Base-by-base conservation (phyloP, 1,139 yeast genomes). In the Pichia sp. region DNA sequence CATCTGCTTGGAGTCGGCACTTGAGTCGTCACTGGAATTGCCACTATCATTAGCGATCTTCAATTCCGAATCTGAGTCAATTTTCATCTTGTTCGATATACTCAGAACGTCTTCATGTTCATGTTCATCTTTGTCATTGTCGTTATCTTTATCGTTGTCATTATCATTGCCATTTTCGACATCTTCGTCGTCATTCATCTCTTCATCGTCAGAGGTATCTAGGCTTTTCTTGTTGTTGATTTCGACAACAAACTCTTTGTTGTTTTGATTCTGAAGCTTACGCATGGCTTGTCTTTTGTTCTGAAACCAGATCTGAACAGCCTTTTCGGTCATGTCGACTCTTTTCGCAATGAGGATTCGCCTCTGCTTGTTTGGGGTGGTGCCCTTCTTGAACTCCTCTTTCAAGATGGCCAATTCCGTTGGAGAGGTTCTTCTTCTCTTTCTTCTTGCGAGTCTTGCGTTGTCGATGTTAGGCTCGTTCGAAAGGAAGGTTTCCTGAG, bases 271-370 rank as follows among this genome's bases (percentile, higher is more conserved):
- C 44, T 58, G 56, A 43, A 47, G 55, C 53, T 82, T 84, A 62
- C 95, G 82, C 61, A 84, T 72, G 46, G 90, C 80, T 73, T 93
- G 99, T 71, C 99, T 83, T 70, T 84, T 87, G 72, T 93, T 93
- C 72, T 93, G 99, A 72, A 93, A 93, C 99, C 99, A 93, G 61
- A 93, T 90, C 72, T 93, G 98, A 34, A 93, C 96, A 1, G 97
- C 96, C 70, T 90, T 90, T 69, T 90, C 97, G n/a, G 93, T 81
- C 98, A 92, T 93, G 59, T 83, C 82, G 45, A 93, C 95, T 60
- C 77, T 81, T 40, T 74, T 71, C 15, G 97, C 96, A 62, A 93
- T 87, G 60, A 82, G 85, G 49, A 82, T 76, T 62, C 98, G 81
- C 65, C 87, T 78, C 51, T 78, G 72, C 69, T 85, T 86, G 68